These are phyloP conservation scores for Meredithiella fracta DNA, from an alignment of 2,329 filamentous ascomycete species.

Conservation along the genomic window DNA sequence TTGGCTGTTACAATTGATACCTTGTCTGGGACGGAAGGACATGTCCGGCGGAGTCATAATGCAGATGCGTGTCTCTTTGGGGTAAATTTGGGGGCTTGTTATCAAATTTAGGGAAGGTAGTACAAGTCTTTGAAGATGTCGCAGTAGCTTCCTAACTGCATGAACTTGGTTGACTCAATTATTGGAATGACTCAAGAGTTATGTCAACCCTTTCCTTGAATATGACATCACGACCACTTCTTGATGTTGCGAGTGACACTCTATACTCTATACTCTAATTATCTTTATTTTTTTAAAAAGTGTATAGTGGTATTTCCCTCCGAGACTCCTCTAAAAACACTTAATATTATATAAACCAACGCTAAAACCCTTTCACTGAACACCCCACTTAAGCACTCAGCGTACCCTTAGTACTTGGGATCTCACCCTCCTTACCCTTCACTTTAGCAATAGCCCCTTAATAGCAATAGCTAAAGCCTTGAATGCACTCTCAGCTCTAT, in stretches of 20 bases:
- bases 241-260: too few species aligned
- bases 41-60: conserved; percentile 4
- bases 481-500: conserved; percentile 89
- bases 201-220: too few species aligned
- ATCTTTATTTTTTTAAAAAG: too few species aligned
- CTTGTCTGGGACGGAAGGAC: conserved; percentile 5
- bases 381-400: conserved; percentile 36
- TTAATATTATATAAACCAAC: background rate
- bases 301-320: too few species aligned
- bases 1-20: conserved; percentile 2
- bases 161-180: too few species aligned
- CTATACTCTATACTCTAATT: too few species aligned
- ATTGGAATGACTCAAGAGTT: too few species aligned
- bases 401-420: conserved; percentile 92
- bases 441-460: conserved; percentile 59
- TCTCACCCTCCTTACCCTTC: conserved; percentile 71
- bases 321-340: background rate
- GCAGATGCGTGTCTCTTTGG: background rate
- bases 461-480: conserved; percentile 87
- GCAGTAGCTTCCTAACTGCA: too few species aligned
- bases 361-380: background rate
- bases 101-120: too few species aligned
- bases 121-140: too few species aligned
- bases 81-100: too few species aligned
- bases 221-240: too few species aligned